Conservation (phyloP, 2,329 filamentous ascomycete species). For the Coniochaeta sp. region DNA sequence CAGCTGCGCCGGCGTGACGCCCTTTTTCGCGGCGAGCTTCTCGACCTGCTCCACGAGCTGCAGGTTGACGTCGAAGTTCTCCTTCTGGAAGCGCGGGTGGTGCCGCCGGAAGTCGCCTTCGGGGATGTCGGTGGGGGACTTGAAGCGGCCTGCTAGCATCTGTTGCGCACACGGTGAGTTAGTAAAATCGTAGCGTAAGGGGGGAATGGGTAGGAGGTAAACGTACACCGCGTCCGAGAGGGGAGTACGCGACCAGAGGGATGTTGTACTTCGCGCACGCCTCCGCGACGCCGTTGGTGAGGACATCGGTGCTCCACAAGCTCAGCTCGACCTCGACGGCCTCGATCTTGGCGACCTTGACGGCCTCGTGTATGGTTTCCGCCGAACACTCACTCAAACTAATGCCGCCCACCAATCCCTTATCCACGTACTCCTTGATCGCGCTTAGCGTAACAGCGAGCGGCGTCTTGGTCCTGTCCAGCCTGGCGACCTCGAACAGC, state of each 20-base stretch:
- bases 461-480: slow-evolving; percentile 39
- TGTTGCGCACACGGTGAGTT: slow-evolving; percentile 30
- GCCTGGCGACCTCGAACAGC: slow-evolving; percentile 51
- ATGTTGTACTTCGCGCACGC: slow-evolving; percentile 59
- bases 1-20: slow-evolving; percentile 54
- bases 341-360: slow-evolving; percentile 33
- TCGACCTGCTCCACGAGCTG: slow-evolving; percentile 52
- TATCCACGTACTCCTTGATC: slow-evolving; percentile 42
- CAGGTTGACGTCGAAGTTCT: slow-evolving; percentile 58
- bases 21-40: slow-evolving; percentile 51
- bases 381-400: slow-evolving; percentile 45
- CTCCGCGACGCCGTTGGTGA: slow-evolving; percentile 27
- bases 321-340: slow-evolving; percentile 45
- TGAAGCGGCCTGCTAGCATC: slow-evolving; percentile 49
- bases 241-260: slow-evolving; percentile 60
- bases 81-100: slow-evolving; percentile 54
- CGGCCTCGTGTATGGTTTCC: slow-evolving; percentile 40
- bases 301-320: slow-evolving; percentile 27
- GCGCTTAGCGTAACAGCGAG: slow-evolving; percentile 35
- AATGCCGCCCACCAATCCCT: slow-evolving; percentile 43
- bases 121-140: slow-evolving; percentile 45
- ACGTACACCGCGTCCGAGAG: slow-evolving; percentile 20
- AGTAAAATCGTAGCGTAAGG: neutral
- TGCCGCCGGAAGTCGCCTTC: slow-evolving; percentile 37
- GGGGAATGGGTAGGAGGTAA: slow-evolving; percentile 5